Evolutionary conservation across 208 protist genomes (phyloP), one percentile per base, ranked within the genome.

Genomic region (Phytomonas sp.): DNA sequence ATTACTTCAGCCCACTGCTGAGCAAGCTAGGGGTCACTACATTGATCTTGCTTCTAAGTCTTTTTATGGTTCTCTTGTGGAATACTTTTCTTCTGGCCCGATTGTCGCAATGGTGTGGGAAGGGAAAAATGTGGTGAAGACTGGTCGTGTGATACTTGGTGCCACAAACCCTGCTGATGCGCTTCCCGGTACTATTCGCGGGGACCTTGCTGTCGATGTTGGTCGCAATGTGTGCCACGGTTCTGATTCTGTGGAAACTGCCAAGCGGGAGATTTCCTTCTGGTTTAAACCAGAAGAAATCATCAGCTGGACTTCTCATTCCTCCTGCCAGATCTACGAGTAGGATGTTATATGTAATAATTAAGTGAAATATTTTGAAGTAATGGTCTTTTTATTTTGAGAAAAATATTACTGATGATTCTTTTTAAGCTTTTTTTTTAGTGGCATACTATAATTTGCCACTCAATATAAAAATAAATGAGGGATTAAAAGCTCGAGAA

Each of bases 101-200:
- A 97, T 99, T 72, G 90, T 98, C 74, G 94, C 93, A 61, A 99
- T 99, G 96, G 96, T 98, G 64, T 99, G 93, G 93, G 96, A 99
- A 83, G 98, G 98, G 73, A 96, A 96, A 75, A 91, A 91, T 71
- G 97, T 95, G 66, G 94, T 99, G 73, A 93, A 93, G 72, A 86
- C 82, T 69, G 96, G 88, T 71, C 97, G 98, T 75, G 72, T 80
- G 61, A 87, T 99, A 51, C 88, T 99, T 56, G 98, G 98, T 71
- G 94, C 89, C 51, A 99, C 98, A 60, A 97, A 98, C 84, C 97
- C 97, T 67, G 79, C 83, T 53, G 88, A 95, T 75, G 92, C 89
- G 43, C 83, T 84, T 46, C 95, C 97, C 70, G 98, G 98, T 71
- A 98, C 98, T 72, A 98, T 99, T 80, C 93, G 98, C 68, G 98